Percentiles rank a stretch among this genome's conserved stretches.
Conservation (phyloP, 805 yeast genomes). For the Maudiozyma bulderi region DNA sequence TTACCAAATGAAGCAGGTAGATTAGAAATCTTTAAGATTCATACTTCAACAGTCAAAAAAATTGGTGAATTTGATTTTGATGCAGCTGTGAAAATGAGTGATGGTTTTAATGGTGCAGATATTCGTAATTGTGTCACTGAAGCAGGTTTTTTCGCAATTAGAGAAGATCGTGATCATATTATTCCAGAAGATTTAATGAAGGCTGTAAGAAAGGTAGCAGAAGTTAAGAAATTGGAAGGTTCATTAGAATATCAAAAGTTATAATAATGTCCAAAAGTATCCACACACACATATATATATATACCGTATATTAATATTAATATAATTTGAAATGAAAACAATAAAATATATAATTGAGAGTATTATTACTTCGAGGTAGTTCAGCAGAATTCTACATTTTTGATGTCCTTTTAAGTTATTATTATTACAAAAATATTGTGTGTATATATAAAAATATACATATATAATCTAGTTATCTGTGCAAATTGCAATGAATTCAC, state of each 20-base stretch:
- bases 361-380: too few species aligned
- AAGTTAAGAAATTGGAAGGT: constrained; percentile 94
- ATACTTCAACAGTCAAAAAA: constrained; percentile 73
- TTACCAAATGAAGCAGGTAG: constrained; percentile 95
- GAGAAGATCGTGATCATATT: constrained; percentile 95
- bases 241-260: constrained; percentile 90
- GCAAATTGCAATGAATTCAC: constrained; percentile 83
- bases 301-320: neutral
- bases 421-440: neutral
- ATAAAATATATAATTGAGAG: neutral
- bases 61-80: constrained; percentile 96
- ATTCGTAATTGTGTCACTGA: constrained; percentile 95
- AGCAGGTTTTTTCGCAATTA: constrained; percentile 95
- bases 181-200: constrained; percentile 91
- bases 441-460: neutral
- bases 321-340: neutral
- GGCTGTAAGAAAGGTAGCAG: constrained; percentile 96
- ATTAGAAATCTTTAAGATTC: constrained; percentile 87
- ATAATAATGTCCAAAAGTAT: constrained; percentile 22
- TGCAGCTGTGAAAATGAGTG: constrained; percentile 96
- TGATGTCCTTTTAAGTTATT: too few species aligned
- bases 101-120: constrained; percentile 98
- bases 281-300: constrained; percentile 1
- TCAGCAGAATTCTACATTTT: neutral
- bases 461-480: constrained; percentile 43